These are phyloP conservation scores for Lolium perenne DNA, from an alignment of 176 grass and related monocot genomes.

Conservation along the genomic window DNA sequence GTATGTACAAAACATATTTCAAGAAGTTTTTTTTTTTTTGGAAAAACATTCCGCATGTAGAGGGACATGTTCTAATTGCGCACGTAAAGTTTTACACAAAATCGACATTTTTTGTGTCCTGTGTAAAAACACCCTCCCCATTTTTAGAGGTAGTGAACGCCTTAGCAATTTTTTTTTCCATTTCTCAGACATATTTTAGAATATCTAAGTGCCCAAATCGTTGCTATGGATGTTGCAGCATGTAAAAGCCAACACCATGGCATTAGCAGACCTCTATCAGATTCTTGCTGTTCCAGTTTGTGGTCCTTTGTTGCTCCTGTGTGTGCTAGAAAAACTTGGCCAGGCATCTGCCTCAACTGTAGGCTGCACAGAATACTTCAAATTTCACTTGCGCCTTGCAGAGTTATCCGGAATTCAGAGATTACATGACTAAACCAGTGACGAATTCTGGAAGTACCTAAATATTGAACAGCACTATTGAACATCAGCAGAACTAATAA, in stretches of 20 bases:
- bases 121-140: too few species aligned
- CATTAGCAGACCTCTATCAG: not conserved
- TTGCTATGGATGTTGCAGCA: not conserved
- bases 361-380: not conserved
- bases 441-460: too few species aligned
- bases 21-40: too few species aligned
- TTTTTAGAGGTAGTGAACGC: not conserved
- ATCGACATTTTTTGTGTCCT: too few species aligned
- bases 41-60: too few species aligned
- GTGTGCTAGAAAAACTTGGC: not conserved
- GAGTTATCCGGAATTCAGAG: too few species aligned
- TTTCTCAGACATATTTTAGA: not conserved
- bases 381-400: not conserved
- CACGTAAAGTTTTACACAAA: too few species aligned
- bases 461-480: too few species aligned
- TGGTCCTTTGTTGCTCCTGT: conserved; percentile 2
- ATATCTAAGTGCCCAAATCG: not conserved
- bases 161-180: not conserved
- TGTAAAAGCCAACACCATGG: not conserved
- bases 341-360: not conserved
- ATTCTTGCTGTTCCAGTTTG: not conserved
- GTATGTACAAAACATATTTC: too few species aligned
- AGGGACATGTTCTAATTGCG: too few species aligned
- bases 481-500: too few species aligned
- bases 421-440: too few species aligned